Percentiles rank a stretch among this genome's conserved stretches.
phyloP scores from a whole-genome alignment of 768 basidiomycete species.

The Suillus hirtellus region DNA sequence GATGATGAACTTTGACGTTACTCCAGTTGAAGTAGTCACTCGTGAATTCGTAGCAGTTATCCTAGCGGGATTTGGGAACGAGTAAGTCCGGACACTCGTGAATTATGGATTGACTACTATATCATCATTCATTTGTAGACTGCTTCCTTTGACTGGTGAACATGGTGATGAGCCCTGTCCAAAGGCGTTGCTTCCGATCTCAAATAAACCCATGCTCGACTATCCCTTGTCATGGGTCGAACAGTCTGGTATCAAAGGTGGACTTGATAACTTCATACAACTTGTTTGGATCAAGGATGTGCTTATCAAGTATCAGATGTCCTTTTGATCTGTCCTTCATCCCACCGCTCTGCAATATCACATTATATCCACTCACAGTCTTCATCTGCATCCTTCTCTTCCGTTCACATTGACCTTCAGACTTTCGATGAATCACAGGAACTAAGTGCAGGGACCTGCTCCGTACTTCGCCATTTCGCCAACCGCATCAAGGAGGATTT shows the following conservation, averaged over 20 bases:
- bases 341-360: conserved; percentile 73
- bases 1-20: conserved; percentile 64
- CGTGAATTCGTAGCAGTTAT: conserved; percentile 88
- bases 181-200: conserved; percentile 86
- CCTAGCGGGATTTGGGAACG: conserved; percentile 90
- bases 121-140: conserved; percentile 40
- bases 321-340: conserved; percentile 78
- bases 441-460: conserved; percentile 66
- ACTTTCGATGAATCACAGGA: conserved; percentile 76
- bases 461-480: conserved; percentile 76
- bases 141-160: conserved; percentile 72
- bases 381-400: conserved; percentile 56
- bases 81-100: conserved; percentile 47
- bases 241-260: conserved; percentile 81
- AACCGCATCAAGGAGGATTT: conserved; percentile 81
- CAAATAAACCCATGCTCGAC: conserved; percentile 85
- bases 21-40: conserved; percentile 50
- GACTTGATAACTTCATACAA: conserved; percentile 5
- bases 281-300: conserved; percentile 11
- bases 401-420: conserved; percentile 74
- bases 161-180: conserved; percentile 82
- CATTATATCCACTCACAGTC: conserved; percentile 84
- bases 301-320: conserved; percentile 56
- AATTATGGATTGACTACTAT: conserved; percentile 12
- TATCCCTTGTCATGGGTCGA: conserved; percentile 86